Evolutionary conservation across 345 rosid species (phyloP).

Genomic region (Erysimum cheiranthoides): DNA sequence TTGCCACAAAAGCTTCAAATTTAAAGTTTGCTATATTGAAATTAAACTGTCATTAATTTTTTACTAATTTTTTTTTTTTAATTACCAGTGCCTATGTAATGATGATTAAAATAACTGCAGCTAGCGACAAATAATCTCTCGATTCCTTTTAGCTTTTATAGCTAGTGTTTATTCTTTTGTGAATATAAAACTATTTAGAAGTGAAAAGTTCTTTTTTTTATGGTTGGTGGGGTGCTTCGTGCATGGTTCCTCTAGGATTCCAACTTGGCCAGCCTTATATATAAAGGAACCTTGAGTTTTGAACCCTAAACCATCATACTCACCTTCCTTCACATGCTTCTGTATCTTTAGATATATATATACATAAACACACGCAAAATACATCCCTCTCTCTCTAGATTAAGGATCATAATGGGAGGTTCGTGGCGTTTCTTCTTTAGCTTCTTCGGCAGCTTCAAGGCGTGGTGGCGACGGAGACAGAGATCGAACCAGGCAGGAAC

Average conservation of each 20-base stretch:
- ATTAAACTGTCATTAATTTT: not conserved
- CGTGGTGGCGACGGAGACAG: slow-evolving; percentile 46
- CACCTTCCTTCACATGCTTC: slow-evolving; percentile 37
- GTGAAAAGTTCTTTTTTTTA: slow-evolving; percentile 7
- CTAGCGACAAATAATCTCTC: not conserved
- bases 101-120: not conserved
- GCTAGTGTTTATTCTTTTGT: not conserved
- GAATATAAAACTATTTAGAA: slow-evolving; percentile 9
- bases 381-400: slow-evolving; percentile 4
- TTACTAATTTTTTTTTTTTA: not conserved
- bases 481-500: slow-evolving; percentile 35
- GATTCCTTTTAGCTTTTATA: not conserved
- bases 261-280: slow-evolving; percentile 34
- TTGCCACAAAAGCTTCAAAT: not conserved
- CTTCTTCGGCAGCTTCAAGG: slow-evolving; percentile 49
- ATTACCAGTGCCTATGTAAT: not conserved
- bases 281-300: slow-evolving; percentile 35
- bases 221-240: slow-evolving; percentile 45
- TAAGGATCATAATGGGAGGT: slow-evolving; percentile 36
- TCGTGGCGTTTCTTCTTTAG: slow-evolving; percentile 50
- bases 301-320: slow-evolving; percentile 47
- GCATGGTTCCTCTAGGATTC: slow-evolving; percentile 44
- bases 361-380: slow-evolving; percentile 33
- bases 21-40: not conserved
- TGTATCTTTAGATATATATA: slow-evolving; percentile 15